Base-by-base conservation (phyloP, 2,329 filamentous ascomycete species). In the Elsinoe necatrix region DNA sequence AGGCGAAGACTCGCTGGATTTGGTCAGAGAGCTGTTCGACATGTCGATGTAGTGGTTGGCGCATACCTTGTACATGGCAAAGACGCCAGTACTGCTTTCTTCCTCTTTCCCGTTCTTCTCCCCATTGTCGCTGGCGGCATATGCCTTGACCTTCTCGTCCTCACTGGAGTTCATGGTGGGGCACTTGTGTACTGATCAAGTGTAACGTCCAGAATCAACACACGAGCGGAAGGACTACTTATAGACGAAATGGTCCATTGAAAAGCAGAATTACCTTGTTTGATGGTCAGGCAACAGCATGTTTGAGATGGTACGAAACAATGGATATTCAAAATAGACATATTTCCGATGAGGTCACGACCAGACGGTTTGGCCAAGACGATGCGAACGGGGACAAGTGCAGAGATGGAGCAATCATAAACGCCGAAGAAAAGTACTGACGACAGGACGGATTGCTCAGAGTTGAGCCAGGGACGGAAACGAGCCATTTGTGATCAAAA, bases 1-100 rank as follows among this genome's bases (percentile, higher is more conserved):
- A 62, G 3, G 50, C 31, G 51, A 60, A 62, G 35, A 61, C 57
- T 31, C 61, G 57, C 60, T 56, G 16, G 35, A 37, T 4, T 14
- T 12, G 20, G 48, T 52, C 16, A 52, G 48, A 25, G 14, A 4
- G 12, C 4, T 48, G 23, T 20, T 31, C 43, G 14, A 4, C 23
- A 9, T 6, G 12, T 37, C 14, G n/a, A 6, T 18, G 2, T 21
- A 12, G 7, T 2, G 12, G 16, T 4, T 25, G 8, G 37, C 27
- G 29, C 29, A 52, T 23, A 52, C 48, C 48, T 37, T 52, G 29
- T 35, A 52, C 31, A 37, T 52, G 6, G 31, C 18, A 16, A 35
- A 23, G 11, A 52, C 48, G n/a, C 48, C 48, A 21, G 48, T 27
- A 37, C 27, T 37, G 7, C 18, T n/a, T 18, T 52, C 48, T 1